Base-by-base conservation (phyloP, 1,284 basidiomycete species). In the Tilletiopsis washingtonensis region DNA sequence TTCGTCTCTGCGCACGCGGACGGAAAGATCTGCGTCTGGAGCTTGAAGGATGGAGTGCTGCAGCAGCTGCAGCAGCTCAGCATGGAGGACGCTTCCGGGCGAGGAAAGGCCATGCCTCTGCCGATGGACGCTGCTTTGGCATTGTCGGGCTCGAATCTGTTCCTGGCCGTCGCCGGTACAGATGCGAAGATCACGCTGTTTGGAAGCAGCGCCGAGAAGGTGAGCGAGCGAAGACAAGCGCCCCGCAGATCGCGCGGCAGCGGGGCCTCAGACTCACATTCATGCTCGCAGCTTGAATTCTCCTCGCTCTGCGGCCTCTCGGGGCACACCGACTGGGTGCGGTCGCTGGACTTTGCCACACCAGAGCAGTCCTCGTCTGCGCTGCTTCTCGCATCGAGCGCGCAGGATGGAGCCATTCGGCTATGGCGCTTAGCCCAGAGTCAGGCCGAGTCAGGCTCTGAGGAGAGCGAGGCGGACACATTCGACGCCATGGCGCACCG, bases 251-350 rank as follows among this genome's bases (percentile, higher is more conserved):
- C 29, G 29, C 29, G 9, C 29, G 29, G 9, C n/a, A 9, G 9
- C 29, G n/a, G 29, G n/a, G 29, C 9, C 9, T 34, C 29, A 9
- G 29, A 34, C 9, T 9, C 29, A 9, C 29, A 34, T 34, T 34
- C 29, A n/a, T n/a, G 9, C n/a, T 34, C 29, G 29, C n/a, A 9
- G 9, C 29, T 34, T 34, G 9, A 9, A 6, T 67, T 65, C 45
- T 32, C 51, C 20, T 53, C 53, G 40, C 56, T 59, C 24, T 54
- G 63, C 32, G 41, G 49, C 5, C 49, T 72, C 11, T 57, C 62
- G 17, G 70, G 70, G 1, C 70, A 72, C 54, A 64, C 67, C 37
- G 70, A 72, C 47, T 72, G 70, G 70, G 59, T 71, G 25, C 62
- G 67, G 15, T 67, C 69, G 11, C 40, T 72, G 5, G 70, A 71